Conservation (phyloP, 2,329 filamentous ascomycete species). For the Penicillium sp. region DNA sequence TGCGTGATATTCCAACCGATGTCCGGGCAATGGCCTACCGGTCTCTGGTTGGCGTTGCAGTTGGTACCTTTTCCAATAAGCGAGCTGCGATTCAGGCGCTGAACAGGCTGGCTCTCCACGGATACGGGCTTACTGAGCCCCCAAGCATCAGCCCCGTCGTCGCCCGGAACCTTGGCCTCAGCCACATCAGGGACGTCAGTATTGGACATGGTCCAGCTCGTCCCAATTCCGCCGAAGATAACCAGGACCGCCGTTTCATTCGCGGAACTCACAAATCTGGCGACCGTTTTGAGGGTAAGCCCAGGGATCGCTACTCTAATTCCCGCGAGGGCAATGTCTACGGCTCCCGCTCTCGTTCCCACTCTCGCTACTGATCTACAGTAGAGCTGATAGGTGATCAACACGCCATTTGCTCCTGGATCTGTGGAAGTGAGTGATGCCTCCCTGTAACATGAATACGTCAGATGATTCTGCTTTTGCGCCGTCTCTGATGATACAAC, state of each 20-base stretch:
- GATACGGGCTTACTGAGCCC: slow-evolving; percentile 47
- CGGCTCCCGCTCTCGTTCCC: slow-evolving; percentile 11
- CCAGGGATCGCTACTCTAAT: slow-evolving; percentile 6
- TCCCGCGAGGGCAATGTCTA: background rate
- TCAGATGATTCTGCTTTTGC: too few relatives aligned
- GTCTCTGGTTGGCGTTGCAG: slow-evolving; percentile 23
- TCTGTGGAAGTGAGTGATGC: too few relatives aligned
- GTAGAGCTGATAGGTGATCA: background rate
- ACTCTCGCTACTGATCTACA: slow-evolving; percentile 1
- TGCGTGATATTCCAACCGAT: slow-evolving; percentile 25
- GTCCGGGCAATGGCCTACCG: slow-evolving; percentile 32
- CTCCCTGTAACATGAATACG: too few relatives aligned
- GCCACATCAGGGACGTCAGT: slow-evolving; percentile 26
- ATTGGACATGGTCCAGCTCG: slow-evolving; percentile 6
- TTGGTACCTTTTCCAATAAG: slow-evolving; percentile 34
- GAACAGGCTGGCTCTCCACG: slow-evolving; percentile 46
- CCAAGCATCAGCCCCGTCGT: slow-evolving; percentile 31
- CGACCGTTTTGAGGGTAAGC: too few relatives aligned
- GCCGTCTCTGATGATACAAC: slow-evolving; percentile 6
- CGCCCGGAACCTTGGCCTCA: slow-evolving; percentile 32
- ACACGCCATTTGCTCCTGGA: background rate
- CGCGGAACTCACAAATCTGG: too few relatives aligned
- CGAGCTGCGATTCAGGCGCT: slow-evolving; percentile 43
- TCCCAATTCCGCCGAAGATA: too few relatives aligned
- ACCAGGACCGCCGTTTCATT: background rate